Base-by-base conservation (phyloP, 225 moss, liverwort and hornwort genomes). In the Pseudoscleropodium purum region DNA sequence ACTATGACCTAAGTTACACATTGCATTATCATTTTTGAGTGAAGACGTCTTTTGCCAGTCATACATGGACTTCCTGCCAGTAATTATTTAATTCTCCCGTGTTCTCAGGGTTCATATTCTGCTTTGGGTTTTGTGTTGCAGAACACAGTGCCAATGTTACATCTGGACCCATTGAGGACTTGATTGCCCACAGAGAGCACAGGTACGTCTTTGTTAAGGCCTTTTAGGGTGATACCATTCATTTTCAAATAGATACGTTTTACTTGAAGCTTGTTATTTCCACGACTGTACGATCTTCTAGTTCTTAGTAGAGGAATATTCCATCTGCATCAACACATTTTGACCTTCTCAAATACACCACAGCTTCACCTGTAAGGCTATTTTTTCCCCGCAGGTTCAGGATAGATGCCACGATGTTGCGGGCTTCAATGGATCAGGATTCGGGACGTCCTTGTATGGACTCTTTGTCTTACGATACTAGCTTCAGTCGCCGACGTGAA, bases 181-280 rank as follows among this genome's bases (percentile, higher is more conserved):
- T 99, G 75, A 99, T 99, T 87, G 96, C 97, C 73, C 99, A 99
- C 86, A 95, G 97, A 89, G 97, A 99, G 94, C 99, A 99, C 91
- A 97, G 99, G 97, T 98, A 87, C 60, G 70, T 61, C 70, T 47
- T 76, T 45, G 63, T 87, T 62, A n/a, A 61, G 52, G 31, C 75
- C 61, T 79, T 84, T 88, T 73, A 56, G 54, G 85, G n/a, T 82
- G 57, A 11, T 82, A 67, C 31, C 56, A 87, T 49, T 76, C 54
- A 84, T 81, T 90, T 52, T 47, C 59, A 39, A 75, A 63, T 82
- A n/a, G 29, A 75, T 89, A 56, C 69, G 5, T 54, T 87, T 64
- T 81, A 27, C 61, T 84, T 84, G 88, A 90, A 82, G 65, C 65
- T 89, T 89, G n/a, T 67, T 78, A 70, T 78, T 63, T 39, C 79